Evolutionary conservation across 2,329 filamentous ascomycete species (phyloP).

Genomic region (Colletotrichum liriopes): DNA sequence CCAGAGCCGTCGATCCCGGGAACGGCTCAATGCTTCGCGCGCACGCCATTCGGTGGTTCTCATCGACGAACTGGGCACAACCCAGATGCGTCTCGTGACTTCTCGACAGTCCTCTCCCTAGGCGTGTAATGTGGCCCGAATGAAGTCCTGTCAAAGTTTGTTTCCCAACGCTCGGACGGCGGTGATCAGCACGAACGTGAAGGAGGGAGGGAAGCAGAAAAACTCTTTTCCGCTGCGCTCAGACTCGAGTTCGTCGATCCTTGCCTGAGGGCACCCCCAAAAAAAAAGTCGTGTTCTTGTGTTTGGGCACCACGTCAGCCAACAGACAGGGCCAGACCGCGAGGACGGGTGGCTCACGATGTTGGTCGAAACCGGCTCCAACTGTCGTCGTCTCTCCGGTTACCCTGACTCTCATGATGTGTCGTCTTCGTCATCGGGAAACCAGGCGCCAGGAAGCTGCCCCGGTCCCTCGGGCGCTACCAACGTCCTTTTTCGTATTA

Average conservation of each 20-base stretch:
- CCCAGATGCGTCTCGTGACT: slow-evolving; percentile 15
- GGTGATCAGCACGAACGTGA: slow-evolving; percentile 23
- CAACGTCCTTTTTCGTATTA: slow-evolving; percentile 1
- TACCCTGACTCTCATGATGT: background rate
- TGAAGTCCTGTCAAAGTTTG: slow-evolving; percentile 18
- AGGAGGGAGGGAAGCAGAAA: background rate
- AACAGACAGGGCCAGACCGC: background rate
- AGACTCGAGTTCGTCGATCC: slow-evolving; percentile 24
- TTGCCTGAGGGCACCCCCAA: background rate
- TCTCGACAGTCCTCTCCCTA: slow-evolving; percentile 10
- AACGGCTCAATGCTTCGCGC: slow-evolving; percentile 3
- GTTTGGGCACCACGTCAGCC: slow-evolving; percentile 12
- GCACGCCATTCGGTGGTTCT: background rate
- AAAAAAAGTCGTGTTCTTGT: background rate
- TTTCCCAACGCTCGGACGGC: slow-evolving; percentile 30
- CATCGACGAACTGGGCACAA: slow-evolving; percentile 20
- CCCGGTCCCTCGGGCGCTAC: background rate
- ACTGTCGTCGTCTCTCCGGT: slow-evolving; percentile 2
- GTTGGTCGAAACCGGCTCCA: slow-evolving; percentile 1
- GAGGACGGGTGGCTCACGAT: background rate
- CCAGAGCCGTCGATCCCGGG: slow-evolving; percentile 3
- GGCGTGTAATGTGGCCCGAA: slow-evolving; percentile 18
- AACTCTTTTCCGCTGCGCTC: slow-evolving; percentile 18
- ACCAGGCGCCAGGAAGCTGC: background rate
- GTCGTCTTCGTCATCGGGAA: background rate